These are phyloP conservation scores for Termitomyces titanicus DNA, from an alignment of 768 basidiomycete genomes.

Conservation along the genomic window DNA sequence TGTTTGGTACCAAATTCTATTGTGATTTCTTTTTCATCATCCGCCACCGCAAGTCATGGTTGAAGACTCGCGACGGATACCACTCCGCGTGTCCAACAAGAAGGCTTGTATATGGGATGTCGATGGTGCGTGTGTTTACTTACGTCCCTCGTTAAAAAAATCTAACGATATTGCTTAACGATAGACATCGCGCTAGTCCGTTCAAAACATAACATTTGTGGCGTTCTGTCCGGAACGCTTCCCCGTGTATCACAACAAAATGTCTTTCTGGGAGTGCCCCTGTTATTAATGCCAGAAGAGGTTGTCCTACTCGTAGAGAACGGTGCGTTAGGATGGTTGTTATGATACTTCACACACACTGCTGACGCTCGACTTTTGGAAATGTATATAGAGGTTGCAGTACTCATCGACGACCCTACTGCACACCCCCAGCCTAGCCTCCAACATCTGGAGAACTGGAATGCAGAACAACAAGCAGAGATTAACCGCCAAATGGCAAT, in stretches of 20 bases:
- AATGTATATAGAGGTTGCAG: slow-evolving; percentile 57
- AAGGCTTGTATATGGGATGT: slow-evolving; percentile 89
- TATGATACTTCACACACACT: slow-evolving; percentile 2
- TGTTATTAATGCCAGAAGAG: slow-evolving; percentile 88
- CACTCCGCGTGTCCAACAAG: slow-evolving; percentile 71
- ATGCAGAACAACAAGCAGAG: slow-evolving; percentile 40
- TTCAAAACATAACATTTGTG: slow-evolving; percentile 77
- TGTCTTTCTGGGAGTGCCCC: slow-evolving; percentile 89
- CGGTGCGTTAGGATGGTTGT: slow-evolving; percentile 39
- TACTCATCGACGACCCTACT: slow-evolving; percentile 67
- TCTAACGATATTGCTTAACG: slow-evolving; percentile 13
- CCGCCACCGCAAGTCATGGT: slow-evolving; percentile 10
- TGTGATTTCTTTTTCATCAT: background rate
- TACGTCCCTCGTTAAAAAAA: background rate
- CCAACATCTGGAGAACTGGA: slow-evolving; percentile 51
- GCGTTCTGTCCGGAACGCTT: slow-evolving; percentile 84
- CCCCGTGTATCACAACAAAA: slow-evolving; percentile 97
- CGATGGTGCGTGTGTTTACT: slow-evolving; percentile 47
- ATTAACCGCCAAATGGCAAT: slow-evolving; percentile 46
- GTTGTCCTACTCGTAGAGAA: slow-evolving; percentile 83
- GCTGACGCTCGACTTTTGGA: slow-evolving; percentile 7
- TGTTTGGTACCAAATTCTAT: background rate
- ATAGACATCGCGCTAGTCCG: slow-evolving; percentile 81
- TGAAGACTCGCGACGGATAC: slow-evolving; percentile 36
- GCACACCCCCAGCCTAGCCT: slow-evolving; percentile 51